phyloP scores from a whole-genome alignment of 805 yeast genomes.

The Yamadazyma laniorum region DNA sequence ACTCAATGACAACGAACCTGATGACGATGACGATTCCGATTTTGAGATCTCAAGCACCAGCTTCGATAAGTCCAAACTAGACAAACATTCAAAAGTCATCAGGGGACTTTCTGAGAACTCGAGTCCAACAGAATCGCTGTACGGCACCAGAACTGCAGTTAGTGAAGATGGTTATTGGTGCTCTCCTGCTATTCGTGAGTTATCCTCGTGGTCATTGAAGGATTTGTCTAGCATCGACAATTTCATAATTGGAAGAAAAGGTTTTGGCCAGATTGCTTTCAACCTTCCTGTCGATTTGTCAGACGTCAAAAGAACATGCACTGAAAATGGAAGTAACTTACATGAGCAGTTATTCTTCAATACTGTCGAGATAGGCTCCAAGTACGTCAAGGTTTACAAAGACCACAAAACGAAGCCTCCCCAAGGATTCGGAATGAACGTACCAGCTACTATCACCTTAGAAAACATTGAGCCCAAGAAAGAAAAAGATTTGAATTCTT shows the following conservation, averaged over 20 bases:
- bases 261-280: conserved; percentile 67
- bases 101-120: neutral
- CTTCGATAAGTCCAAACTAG: neutral
- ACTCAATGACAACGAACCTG: conserved; percentile 11
- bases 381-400: conserved; percentile 62
- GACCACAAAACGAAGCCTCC: conserved; percentile 53
- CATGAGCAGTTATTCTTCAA: conserved; percentile 40
- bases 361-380: conserved; percentile 41
- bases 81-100: neutral
- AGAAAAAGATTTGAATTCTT: conserved; percentile 40
- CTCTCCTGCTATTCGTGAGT: conserved; percentile 56
- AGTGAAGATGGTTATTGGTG: conserved; percentile 61
- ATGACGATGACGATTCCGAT: conserved; percentile 8
- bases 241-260: conserved; percentile 66
- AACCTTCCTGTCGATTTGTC: conserved; percentile 67
- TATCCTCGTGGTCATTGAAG: conserved; percentile 42
- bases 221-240: conserved; percentile 56
- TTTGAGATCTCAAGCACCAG: conserved; percentile 1
- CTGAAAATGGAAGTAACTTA: conserved; percentile 32
- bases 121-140: neutral
- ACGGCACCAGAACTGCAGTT: neutral
- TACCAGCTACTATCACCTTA: conserved; percentile 70
- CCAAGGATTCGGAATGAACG: conserved; percentile 67
- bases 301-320: conserved; percentile 43
- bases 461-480: conserved; percentile 57